Conservation (phyloP, 2,329 filamentous ascomycete genomes). For the Cladosporium sp. region DNA sequence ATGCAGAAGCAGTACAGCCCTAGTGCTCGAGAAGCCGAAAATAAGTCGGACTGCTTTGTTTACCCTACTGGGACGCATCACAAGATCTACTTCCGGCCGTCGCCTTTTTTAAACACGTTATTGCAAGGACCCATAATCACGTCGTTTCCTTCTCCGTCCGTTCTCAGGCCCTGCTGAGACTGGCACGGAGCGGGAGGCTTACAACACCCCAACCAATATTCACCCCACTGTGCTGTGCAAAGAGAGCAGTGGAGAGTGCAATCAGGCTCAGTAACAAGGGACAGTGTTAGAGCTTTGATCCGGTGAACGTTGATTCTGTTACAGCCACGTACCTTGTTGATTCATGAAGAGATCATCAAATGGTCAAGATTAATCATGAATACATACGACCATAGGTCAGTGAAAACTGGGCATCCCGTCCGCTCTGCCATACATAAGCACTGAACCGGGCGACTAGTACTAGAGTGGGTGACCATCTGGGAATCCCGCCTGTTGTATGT, state of each 20-base stretch:
- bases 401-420: too few species aligned
- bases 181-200: conserved; percentile 15
- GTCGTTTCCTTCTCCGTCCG: neutral
- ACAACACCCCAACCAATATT: neutral
- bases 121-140: neutral
- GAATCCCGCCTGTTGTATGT: too few species aligned
- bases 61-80: too few species aligned
- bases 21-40: neutral
- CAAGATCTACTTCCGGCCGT: neutral
- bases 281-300: neutral
- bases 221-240: neutral
- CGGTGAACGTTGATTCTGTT: too few species aligned
- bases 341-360: too few species aligned
- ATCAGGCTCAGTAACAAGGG: neutral
- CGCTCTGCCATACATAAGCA: too few species aligned
- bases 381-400: too few species aligned
- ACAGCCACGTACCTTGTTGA: too few species aligned
- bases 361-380: too few species aligned
- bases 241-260: neutral
- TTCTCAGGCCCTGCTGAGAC: neutral
- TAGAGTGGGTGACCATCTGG: too few species aligned
- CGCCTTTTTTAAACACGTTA: neutral
- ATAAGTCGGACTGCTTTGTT: too few species aligned
- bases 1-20: neutral
- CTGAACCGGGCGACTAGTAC: too few species aligned